A percentile compares a stretch with the other conserved stretches of the same genome.
Evolutionary conservation across 768 basidiomycete genomes (phyloP).

Genomic region (Lepiota brunneoincarnata): DNA sequence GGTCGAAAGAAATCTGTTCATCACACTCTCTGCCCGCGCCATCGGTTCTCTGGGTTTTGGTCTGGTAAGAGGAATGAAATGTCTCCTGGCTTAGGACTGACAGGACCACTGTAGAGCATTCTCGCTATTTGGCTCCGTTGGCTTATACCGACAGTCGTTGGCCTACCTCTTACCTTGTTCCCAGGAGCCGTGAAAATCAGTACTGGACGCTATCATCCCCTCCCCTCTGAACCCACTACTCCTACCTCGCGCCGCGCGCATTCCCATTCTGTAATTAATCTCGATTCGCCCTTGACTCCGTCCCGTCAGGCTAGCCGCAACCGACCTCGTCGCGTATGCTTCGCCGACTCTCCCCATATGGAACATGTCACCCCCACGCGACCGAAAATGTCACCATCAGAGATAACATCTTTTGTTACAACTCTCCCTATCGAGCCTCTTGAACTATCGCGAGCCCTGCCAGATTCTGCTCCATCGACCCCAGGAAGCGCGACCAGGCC

Average conservation of each 20-base stretch:
- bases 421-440: not conserved
- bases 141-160: constrained; percentile 28
- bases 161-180: not conserved
- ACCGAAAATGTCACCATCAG: not conserved
- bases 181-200: not conserved
- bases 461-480: not conserved
- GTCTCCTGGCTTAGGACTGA: not conserved
- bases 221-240: constrained; percentile 3
- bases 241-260: not conserved
- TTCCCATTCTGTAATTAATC: constrained; percentile 7
- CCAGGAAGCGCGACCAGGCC: not conserved
- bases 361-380: not conserved
- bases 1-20: constrained; percentile 20
- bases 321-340: constrained; percentile 27
- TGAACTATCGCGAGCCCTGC: not conserved
- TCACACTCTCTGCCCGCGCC: constrained; percentile 32
- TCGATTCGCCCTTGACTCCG: constrained; percentile 21
- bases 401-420: not conserved
- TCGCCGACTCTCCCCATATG: constrained; percentile 21
- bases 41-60: constrained; percentile 34
- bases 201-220: constrained; percentile 10
- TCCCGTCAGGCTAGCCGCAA: constrained; percentile 13
- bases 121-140: constrained; percentile 42
- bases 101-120: constrained; percentile 32
- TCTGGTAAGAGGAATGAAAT: constrained; percentile 28